Evolutionary conservation across 805 yeast genomes (phyloP), one percentile per base, ranked within the genome.

Genomic region (Lachancea quebecensis): DNA sequence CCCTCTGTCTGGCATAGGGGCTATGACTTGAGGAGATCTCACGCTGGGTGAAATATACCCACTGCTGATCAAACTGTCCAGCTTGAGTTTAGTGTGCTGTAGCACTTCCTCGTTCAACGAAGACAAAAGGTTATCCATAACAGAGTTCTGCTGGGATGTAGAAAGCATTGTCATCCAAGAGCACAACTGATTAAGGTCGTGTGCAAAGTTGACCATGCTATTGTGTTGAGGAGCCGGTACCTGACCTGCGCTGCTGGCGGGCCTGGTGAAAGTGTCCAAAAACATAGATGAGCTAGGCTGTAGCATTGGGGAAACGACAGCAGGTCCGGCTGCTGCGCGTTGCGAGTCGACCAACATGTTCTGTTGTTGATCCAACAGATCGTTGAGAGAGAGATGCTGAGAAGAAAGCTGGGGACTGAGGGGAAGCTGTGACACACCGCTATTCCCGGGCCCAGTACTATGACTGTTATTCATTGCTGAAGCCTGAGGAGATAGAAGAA

Each of bases 81-180:
- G 52, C 51, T 71, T 73, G 28, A 72, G 56, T 56, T 71, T 74
- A 45, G 79, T 73, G 41, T 77, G 68, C 31, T 70, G 64, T 49
- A 78, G 59, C 12, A 74, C 72, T 50, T 79, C 82, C 45, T 74
- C 72, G 8, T 78, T 73, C 51, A 79, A 61, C 47, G 68, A 67
- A 39, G 71, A 65, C 47, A 80, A 66, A 58, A 79, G 62, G 56
- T 76, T 73, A 53, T 78, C 83, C 48, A 78, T 68, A 61, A 77
- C 73, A 41, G 74, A 65, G 45, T 74, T 66, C 51, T 70, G 76
- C 50, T 79, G 82, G 38, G 69, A 70, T n/a, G 75, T 70, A 39
- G 66, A 68, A 58, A 79, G 66, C 50, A 66, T 67, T 42, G 70
- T 70, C 49, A 76, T 65, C 81, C 81, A 77, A 48, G 65, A 67